phyloP scores from a whole-genome alignment of 495 filamentous ascomycete species.

The Schizothecium vesticola region DNA sequence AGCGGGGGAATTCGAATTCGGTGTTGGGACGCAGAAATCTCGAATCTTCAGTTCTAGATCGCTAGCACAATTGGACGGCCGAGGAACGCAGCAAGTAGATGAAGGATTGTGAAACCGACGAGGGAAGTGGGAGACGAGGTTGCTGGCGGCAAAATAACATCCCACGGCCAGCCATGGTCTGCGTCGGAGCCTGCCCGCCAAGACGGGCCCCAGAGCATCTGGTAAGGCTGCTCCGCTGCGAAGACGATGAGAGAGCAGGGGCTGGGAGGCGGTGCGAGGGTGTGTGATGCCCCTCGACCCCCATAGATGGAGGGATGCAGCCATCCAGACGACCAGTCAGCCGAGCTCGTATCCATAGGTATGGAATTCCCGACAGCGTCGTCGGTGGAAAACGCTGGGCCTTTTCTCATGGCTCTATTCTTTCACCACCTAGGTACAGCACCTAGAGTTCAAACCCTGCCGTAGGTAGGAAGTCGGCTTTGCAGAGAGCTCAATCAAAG shows the following conservation, averaged over 20 bases:
- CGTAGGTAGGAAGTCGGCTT: neutral
- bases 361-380: neutral
- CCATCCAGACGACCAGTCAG: neutral
- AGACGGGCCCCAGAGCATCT: slow-evolving; percentile 3
- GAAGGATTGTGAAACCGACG: slow-evolving; percentile 2
- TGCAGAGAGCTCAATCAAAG: neutral
- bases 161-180: no score
- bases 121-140: neutral
- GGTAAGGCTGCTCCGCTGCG: slow-evolving; percentile 10
- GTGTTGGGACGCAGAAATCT: neutral
- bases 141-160: neutral
- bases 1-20: neutral
- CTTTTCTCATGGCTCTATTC: neutral
- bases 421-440: no score
- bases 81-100: neutral
- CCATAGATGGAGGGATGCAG: neutral
- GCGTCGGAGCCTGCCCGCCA: slow-evolving; percentile 2
- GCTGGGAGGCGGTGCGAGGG: slow-evolving; percentile 1
- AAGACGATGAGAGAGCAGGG: slow-evolving; percentile 1
- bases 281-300: neutral
- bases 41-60: neutral
- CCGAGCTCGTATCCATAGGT: neutral
- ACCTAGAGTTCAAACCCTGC: no score
- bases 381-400: neutral
- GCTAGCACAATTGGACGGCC: neutral